Evolutionary conservation across 2,329 filamentous ascomycete species (phyloP).

Genomic region (Pseudopithomyces chartarum): DNA sequence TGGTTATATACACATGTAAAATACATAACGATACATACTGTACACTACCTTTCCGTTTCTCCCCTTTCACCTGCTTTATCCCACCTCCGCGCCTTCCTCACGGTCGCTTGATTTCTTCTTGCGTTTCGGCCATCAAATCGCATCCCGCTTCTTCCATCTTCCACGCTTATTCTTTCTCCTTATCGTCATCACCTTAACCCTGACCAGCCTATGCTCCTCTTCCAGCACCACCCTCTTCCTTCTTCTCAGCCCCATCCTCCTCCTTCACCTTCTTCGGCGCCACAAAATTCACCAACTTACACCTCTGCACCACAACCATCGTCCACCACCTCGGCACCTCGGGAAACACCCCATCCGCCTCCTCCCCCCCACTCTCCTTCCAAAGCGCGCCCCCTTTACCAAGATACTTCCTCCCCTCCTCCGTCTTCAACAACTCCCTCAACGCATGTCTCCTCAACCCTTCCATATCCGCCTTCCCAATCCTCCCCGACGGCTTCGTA

Average conservation of each 20-base stretch:
- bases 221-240: not conserved
- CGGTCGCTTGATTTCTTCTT: too few species aligned
- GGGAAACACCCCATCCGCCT: constrained; percentile 7
- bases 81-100: too few species aligned
- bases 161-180: too few species aligned
- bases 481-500: constrained; percentile 52
- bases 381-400: constrained; percentile 45
- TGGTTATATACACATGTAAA: not conserved
- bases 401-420: constrained; percentile 63
- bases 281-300: constrained; percentile 77
- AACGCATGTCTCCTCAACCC: constrained; percentile 66
- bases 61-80: too few species aligned
- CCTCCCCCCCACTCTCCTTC: constrained; percentile 18
- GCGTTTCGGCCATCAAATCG: too few species aligned
- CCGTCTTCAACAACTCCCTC: constrained; percentile 63
- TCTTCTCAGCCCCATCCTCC: not conserved
- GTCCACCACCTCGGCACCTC: constrained; percentile 46
- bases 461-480: constrained; percentile 31
- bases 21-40: not conserved
- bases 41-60: too few species aligned
- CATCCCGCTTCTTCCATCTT: too few species aligned
- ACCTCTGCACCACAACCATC: constrained; percentile 68
- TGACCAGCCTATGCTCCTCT: too few species aligned
- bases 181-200: too few species aligned
- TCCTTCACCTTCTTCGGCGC: constrained; percentile 16